Conservation (phyloP, 441 rosid genomes). For the Dalechampia spathulata region DNA sequence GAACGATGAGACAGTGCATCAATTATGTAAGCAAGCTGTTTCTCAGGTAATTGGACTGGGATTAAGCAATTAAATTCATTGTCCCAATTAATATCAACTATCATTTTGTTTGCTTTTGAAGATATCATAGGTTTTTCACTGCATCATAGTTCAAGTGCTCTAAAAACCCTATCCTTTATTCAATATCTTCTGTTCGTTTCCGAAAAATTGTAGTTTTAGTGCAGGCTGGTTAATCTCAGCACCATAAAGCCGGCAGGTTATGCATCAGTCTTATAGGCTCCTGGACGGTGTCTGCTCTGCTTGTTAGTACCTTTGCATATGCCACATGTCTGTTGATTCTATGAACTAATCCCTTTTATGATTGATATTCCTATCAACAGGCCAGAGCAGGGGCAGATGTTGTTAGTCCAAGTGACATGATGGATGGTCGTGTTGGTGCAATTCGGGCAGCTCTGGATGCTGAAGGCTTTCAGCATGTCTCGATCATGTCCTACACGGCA, state of each 20-base stretch:
- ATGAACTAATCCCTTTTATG: constrained; percentile 4
- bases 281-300: no score
- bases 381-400: constrained; percentile 99
- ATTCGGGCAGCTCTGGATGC: constrained; percentile 88
- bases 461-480: constrained; percentile 87
- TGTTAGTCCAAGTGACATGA: constrained; percentile 98
- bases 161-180: no score
- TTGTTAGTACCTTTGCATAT: no score
- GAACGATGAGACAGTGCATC: constrained; percentile 97
- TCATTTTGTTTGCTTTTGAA: background rate
- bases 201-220: no score
- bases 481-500: constrained; percentile 98
- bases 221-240: no score
- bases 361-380: constrained; percentile 27
- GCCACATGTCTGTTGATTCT: background rate
- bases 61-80: background rate
- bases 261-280: no score
- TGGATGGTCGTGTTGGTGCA: constrained; percentile 98
- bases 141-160: background rate
- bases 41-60: constrained; percentile 54
- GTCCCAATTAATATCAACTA: background rate
- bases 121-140: background rate
- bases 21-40: constrained; percentile 91
- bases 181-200: no score
- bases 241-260: no score